These are phyloP conservation scores for Fraxinus velutina DNA, from an alignment of 305 asterid species.

Conservation along the genomic window DNA sequence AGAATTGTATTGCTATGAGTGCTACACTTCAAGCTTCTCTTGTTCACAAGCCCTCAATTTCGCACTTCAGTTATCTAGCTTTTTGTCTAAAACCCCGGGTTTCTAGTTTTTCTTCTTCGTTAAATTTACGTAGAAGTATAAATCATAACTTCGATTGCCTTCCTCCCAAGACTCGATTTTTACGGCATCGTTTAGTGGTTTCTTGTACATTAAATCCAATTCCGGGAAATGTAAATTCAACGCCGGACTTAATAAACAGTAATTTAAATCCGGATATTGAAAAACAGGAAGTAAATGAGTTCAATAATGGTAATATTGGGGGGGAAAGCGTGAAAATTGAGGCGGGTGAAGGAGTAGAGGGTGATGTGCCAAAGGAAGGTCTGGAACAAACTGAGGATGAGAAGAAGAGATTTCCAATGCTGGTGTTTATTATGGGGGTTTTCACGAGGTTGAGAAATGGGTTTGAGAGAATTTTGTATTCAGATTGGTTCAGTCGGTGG, in stretches of 20 bases:
- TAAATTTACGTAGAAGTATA: constrained; percentile 16
- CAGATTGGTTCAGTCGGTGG: constrained; percentile 82
- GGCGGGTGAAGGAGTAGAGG: constrained; percentile 26
- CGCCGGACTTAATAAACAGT: constrained; percentile 28
- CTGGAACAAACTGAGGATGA: constrained; percentile 28
- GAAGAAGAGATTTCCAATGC: constrained; percentile 47
- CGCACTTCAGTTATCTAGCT: constrained; percentile 31
- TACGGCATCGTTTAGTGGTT: constrained; percentile 39
- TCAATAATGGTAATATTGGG: constrained; percentile 24
- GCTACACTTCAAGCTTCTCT: constrained; percentile 66
- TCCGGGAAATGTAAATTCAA: constrained; percentile 33
- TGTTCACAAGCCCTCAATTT: constrained; percentile 39
- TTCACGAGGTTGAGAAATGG: constrained; percentile 46
- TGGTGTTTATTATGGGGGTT: constrained; percentile 60
- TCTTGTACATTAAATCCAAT: constrained; percentile 47
- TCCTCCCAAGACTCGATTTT: constrained; percentile 36
- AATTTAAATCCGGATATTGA: constrained; percentile 24
- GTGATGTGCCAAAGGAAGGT: constrained; percentile 29
- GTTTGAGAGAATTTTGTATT: constrained; percentile 45
- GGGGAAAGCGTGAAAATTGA: constrained; percentile 10
- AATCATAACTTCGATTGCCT: constrained; percentile 21
- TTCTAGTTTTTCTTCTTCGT: constrained; percentile 13
- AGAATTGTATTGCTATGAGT: constrained; percentile 31
- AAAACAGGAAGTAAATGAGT: constrained; percentile 20
- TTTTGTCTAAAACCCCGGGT: constrained; percentile 28